Conservation (phyloP, 805 yeast species). For the Candida hungchunana region DNA sequence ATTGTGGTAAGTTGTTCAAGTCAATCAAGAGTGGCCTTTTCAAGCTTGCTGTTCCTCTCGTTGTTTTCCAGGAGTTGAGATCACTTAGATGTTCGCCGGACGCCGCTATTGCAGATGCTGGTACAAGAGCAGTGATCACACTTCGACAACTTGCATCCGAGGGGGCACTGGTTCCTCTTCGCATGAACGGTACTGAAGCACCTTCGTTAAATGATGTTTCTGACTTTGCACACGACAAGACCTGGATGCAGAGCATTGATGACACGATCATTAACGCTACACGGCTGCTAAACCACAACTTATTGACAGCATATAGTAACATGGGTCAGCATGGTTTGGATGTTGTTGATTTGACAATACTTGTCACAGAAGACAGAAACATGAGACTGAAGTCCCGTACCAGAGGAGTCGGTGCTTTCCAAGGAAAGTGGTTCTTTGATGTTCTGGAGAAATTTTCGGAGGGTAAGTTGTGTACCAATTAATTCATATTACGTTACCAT, state of each 20-base stretch:
- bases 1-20: conserved; percentile 72
- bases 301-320: conserved; percentile 1
- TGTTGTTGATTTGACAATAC: conserved; percentile 33
- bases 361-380: conserved; percentile 71
- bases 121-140: conserved; percentile 74
- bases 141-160: conserved; percentile 61
- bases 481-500: conserved; percentile 1
- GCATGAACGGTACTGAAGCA: conserved; percentile 69
- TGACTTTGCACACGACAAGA: conserved; percentile 68
- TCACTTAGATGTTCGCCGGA: conserved; percentile 68
- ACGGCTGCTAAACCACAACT: conserved; percentile 7
- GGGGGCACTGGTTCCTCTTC: conserved; percentile 50
- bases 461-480: conserved; percentile 50
- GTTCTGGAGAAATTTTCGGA: conserved; percentile 42
- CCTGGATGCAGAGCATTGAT: conserved; percentile 71
- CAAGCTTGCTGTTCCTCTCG: conserved; percentile 61
- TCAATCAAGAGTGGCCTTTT: conserved; percentile 58
- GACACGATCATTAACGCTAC: conserved; percentile 38
- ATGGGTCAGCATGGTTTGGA: conserved; percentile 8
- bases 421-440: conserved; percentile 57
- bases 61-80: conserved; percentile 74
- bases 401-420: conserved; percentile 49
- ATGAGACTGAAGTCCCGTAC: conserved; percentile 64
- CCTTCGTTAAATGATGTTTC: conserved; percentile 64
- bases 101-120: conserved; percentile 71